Evolutionary conservation across 2,329 filamentous ascomycete species (phyloP).

Genomic region (Golovinomyces cichoracearum): DNA sequence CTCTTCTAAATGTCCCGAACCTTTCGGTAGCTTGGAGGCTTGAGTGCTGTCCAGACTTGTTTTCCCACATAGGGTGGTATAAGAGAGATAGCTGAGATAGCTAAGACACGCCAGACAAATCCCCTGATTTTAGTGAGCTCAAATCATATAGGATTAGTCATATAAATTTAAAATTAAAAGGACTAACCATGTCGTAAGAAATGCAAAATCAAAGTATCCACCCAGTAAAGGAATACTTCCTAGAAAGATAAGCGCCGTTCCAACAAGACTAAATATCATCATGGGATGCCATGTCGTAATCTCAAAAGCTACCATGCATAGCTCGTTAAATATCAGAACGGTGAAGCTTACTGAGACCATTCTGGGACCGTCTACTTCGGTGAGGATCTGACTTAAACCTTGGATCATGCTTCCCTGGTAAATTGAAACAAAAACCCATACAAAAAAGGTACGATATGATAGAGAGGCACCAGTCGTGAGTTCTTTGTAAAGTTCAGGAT

Average conservation of each 20-base stretch:
- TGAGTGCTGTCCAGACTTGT: conserved; percentile 57
- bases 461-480: conserved; percentile 69
- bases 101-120: conserved; percentile 69
- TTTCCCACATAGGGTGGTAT: conserved; percentile 75
- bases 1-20: conserved; percentile 35
- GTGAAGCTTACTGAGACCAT: conserved; percentile 89
- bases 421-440: conserved; percentile 83
- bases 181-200: conserved; percentile 38
- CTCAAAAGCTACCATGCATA: conserved; percentile 90
- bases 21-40: conserved; percentile 84
- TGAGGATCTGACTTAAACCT: conserved; percentile 70
- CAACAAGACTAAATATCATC: conserved; percentile 66
- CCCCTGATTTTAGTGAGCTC: conserved; percentile 23
- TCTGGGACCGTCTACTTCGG: conserved; percentile 41
- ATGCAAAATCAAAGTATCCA: conserved; percentile 68
- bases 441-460: conserved; percentile 82
- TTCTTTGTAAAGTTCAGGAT: conserved; percentile 93
- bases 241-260: conserved; percentile 57
- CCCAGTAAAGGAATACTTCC: conserved; percentile 66
- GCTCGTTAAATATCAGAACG: conserved; percentile 73
- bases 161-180: not conserved
- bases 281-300: conserved; percentile 91
- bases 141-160: not conserved
- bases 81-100: conserved; percentile 54
- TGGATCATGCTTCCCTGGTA: conserved; percentile 94